phyloP scores from a whole-genome alignment of 2,329 filamentous ascomycete species.

The Aspergillus sp. region DNA sequence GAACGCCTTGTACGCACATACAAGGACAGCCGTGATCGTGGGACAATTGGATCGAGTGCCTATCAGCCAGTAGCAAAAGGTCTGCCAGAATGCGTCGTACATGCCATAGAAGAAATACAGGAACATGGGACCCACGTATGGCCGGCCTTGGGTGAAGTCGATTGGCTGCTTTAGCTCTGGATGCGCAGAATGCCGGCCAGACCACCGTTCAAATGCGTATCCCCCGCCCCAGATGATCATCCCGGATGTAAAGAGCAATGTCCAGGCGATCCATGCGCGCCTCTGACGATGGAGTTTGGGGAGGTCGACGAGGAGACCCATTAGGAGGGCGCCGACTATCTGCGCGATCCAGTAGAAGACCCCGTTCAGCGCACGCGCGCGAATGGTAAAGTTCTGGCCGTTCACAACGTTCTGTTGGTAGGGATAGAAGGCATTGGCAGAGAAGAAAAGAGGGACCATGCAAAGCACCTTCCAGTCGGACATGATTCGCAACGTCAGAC shows the following conservation, averaged over 20 bases:
- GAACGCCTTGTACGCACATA: constrained; percentile 43
- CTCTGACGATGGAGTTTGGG: constrained; percentile 36
- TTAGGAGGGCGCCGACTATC: constrained; percentile 47
- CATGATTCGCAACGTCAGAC: constrained; percentile 31
- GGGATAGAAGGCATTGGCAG: constrained; percentile 49
- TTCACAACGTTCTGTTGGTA: constrained; percentile 53
- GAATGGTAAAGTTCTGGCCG: constrained; percentile 47
- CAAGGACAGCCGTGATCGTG: constrained; percentile 36
- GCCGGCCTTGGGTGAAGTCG: constrained; percentile 41
- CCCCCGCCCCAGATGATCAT: constrained; percentile 54
- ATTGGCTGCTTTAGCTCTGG: constrained; percentile 37
- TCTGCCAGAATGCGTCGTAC: constrained; percentile 61
- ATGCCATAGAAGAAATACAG: constrained; percentile 64
- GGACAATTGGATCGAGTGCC: constrained; percentile 40
- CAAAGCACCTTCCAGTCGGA: constrained; percentile 39
- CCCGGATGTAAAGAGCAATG: constrained; percentile 40
- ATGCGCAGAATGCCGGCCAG: constrained; percentile 35
- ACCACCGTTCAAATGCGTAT: constrained; percentile 57
- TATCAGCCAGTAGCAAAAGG: constrained; percentile 55
- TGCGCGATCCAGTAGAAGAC: constrained; percentile 51
- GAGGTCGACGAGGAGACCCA: constrained; percentile 32
- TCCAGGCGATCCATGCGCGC: constrained; percentile 43
- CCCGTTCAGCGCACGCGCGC: constrained; percentile 49
- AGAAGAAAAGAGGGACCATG: constrained; percentile 49
- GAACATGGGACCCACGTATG: constrained; percentile 56